A percentile compares a stretch with the other conserved stretches of the same genome.
These are phyloP conservation scores for Dianthus caryophyllus DNA, from an alignment of 148 eudicot genomes.

Conservation along the genomic window DNA sequence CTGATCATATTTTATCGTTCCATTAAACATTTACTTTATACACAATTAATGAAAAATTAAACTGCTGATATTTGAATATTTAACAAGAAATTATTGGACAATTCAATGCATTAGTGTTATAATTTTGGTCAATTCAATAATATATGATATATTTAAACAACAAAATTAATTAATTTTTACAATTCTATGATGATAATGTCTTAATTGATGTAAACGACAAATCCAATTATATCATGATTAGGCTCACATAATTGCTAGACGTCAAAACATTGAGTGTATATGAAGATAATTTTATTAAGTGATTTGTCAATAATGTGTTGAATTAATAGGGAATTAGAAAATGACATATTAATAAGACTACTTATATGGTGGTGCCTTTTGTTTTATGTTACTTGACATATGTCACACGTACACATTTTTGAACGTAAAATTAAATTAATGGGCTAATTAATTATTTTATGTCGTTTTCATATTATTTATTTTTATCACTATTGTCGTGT, in stretches of 20 bases:
- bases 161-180: not conserved
- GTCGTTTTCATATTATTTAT: constrained; percentile 3
- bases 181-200: not conserved
- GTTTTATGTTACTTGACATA: constrained; percentile 13
- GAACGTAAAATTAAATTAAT: not conserved
- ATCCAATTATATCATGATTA: not conserved
- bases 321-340: not conserved
- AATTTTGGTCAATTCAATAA: not conserved
- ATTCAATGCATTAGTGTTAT: too few species aligned
- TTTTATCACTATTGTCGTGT: not conserved
- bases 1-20: too few species aligned
- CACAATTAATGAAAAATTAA: not conserved
- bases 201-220: not conserved
- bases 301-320: constrained; percentile 14
- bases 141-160: not conserved
- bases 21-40: too few species aligned
- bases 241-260: not conserved
- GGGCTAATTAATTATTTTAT: too few species aligned
- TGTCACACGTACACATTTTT: not conserved
- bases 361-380: not conserved
- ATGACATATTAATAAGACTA: not conserved
- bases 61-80: too few species aligned
- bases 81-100: too few species aligned
- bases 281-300: not conserved
- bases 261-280: constrained; percentile 6